Evolutionary conservation across 1,139 yeast genomes (phyloP).

Genomic region (Debaryomycetaceae sp.): DNA sequence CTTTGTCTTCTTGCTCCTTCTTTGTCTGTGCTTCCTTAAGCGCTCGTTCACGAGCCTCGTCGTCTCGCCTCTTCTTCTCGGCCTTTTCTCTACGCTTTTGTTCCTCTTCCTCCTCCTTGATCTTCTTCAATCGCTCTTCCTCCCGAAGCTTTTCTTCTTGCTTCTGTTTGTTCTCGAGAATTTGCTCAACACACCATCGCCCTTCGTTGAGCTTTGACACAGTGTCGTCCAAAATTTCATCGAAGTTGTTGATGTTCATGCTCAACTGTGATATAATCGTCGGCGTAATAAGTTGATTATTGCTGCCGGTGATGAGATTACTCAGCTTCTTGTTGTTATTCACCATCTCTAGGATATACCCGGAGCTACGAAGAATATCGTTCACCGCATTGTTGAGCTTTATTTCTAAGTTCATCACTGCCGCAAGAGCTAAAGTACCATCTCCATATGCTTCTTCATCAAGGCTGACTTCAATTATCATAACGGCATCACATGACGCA

Average conservation of each 20-base stretch:
- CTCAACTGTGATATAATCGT: slow-evolving; percentile 39
- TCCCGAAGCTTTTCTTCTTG: slow-evolving; percentile 41
- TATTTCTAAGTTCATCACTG: slow-evolving; percentile 31
- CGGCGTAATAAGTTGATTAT: slow-evolving; percentile 42
- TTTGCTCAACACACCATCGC: slow-evolving; percentile 45
- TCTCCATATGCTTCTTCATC: neutral
- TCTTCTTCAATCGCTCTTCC: slow-evolving; percentile 36
- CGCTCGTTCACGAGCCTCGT: slow-evolving; percentile 13
- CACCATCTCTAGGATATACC: slow-evolving; percentile 44
- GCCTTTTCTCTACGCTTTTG: slow-evolving; percentile 13
- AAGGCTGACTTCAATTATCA: neutral
- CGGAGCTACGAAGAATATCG: slow-evolving; percentile 42
- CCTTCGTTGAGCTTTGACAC: slow-evolving; percentile 43
- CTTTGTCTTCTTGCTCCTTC: slow-evolving; percentile 16
- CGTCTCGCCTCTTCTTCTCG: slow-evolving; percentile 8
- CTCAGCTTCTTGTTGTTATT: slow-evolving; percentile 42
- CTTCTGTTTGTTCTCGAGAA: slow-evolving; percentile 40
- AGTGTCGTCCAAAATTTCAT: slow-evolving; percentile 44
- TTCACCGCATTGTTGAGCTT: slow-evolving; percentile 39
- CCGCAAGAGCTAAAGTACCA: neutral
- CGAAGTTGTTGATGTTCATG: slow-evolving; percentile 35
- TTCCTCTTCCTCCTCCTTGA: slow-evolving; percentile 21
- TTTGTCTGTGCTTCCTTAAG: slow-evolving; percentile 12
- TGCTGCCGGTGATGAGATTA: slow-evolving; percentile 41
- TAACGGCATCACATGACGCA: neutral